Conservation (phyloP, 2,329 filamentous ascomycete species). For the Claviceps capensis region DNA sequence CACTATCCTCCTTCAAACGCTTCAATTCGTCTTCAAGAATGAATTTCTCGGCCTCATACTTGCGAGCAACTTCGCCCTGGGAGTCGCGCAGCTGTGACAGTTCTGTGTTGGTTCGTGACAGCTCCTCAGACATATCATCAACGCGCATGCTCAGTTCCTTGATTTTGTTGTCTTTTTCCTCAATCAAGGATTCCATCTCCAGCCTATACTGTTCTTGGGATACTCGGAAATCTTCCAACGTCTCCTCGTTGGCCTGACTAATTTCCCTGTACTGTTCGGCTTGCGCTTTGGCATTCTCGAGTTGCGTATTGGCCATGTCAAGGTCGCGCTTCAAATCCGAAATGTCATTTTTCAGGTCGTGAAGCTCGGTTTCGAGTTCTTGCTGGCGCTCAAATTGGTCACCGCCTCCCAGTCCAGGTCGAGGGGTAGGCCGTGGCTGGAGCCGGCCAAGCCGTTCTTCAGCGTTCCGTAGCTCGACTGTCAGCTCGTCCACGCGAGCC, state of each 20-base stretch:
- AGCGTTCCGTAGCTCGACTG: constrained; percentile 73
- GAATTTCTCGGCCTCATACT: constrained; percentile 69
- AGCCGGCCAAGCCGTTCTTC: constrained; percentile 76
- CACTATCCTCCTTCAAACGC: constrained; percentile 71
- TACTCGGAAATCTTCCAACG: constrained; percentile 63
- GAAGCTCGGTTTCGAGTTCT: constrained; percentile 46
- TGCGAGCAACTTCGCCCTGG: constrained; percentile 59
- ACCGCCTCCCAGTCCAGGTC: constrained; percentile 33
- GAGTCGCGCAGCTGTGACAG: constrained; percentile 67
- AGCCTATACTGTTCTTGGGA: constrained; percentile 80
- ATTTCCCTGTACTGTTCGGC: constrained; percentile 81
- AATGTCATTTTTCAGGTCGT: constrained; percentile 73
- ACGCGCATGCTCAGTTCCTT: constrained; percentile 71
- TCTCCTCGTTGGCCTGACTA: constrained; percentile 76
- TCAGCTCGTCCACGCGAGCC: constrained; percentile 74
- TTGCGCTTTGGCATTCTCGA: constrained; percentile 69
- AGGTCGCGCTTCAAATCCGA: constrained; percentile 79
- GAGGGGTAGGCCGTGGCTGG: constrained; percentile 61
- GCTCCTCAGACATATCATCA: constrained; percentile 70
- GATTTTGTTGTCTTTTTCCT: constrained; percentile 67
- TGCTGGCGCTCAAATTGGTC: constrained; percentile 33
- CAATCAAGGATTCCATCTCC: constrained; percentile 63
- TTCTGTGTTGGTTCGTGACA: constrained; percentile 70
- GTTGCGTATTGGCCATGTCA: constrained; percentile 64
- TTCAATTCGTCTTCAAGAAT: constrained; percentile 65